These are phyloP conservation scores for Jamesozyma hellenica DNA, from an alignment of 805 yeast genomes.

Conservation along the genomic window DNA sequence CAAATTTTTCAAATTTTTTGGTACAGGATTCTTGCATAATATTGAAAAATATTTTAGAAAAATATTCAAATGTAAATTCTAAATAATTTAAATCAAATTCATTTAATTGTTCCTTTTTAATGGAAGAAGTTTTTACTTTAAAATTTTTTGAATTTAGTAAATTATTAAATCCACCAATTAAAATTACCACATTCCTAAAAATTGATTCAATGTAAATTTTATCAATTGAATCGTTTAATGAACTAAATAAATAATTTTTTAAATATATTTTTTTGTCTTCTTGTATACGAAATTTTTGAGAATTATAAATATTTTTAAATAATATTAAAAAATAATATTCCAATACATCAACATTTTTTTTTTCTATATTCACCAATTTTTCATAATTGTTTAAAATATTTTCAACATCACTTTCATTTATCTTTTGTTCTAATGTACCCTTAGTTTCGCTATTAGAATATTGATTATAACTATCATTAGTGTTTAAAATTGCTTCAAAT, in stretches of 20 bases:
- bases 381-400: too few relatives aligned
- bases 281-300: not conserved
- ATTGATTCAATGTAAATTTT: constrained; percentile 9
- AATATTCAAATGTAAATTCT: too few relatives aligned
- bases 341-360: not conserved
- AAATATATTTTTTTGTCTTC: not conserved
- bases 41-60: too few relatives aligned
- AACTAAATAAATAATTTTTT: constrained; percentile 15
- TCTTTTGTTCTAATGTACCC: not conserved
- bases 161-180: constrained; percentile 23
- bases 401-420: too few relatives aligned
- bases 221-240: not conserved
- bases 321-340: not conserved
- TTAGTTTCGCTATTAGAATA: not conserved
- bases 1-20: too few relatives aligned
- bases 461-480: not conserved
- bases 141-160: constrained; percentile 6
- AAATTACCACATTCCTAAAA: constrained; percentile 14
- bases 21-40: too few relatives aligned
- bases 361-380: too few relatives aligned
- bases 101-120: constrained; percentile 1
- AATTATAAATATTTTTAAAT: constrained; percentile 3
- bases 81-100: too few relatives aligned
- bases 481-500: not conserved
- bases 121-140: not conserved